These are phyloP conservation scores for Penstemon barbatus DNA, from an alignment of 257 asterid genomes.

Conservation along the genomic window DNA sequence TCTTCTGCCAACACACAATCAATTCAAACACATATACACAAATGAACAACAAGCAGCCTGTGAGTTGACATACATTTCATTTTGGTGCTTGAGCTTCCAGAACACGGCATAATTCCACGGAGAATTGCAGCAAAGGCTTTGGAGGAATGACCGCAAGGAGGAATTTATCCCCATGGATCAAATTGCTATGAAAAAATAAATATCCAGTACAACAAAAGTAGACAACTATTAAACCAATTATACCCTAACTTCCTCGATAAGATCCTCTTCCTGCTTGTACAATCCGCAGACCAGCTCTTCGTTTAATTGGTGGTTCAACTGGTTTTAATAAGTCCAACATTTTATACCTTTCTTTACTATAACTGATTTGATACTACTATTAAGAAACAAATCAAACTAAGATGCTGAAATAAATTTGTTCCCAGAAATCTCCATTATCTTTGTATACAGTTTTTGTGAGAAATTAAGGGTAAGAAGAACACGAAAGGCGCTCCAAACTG, in stretches of 20 bases:
- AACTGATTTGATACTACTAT: conserved; percentile 20
- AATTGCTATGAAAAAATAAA: conserved; percentile 38
- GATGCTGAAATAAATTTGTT: conserved; percentile 21
- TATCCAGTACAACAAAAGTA: conserved; percentile 35
- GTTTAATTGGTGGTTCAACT: conserved; percentile 83
- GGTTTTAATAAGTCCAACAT: conserved; percentile 69
- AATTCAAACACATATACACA: background rate
- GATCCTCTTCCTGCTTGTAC: conserved; percentile 98
- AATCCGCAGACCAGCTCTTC: conserved; percentile 83
- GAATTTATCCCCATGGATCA: conserved; percentile 60
- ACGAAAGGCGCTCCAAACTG: conserved; percentile 21
- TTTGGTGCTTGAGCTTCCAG: conserved; percentile 75
- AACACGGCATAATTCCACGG: conserved; percentile 92
- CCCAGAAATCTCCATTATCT: conserved; percentile 35
- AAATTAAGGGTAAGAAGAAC: conserved; percentile 15
- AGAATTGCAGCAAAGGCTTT: conserved; percentile 73
- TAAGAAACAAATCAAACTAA: conserved; percentile 31
- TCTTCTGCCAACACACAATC: background rate
- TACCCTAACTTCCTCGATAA: conserved; percentile 79
- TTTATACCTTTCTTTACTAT: conserved; percentile 30
- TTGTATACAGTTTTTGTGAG: conserved; percentile 8
- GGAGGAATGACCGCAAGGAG: conserved; percentile 69
- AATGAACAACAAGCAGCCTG: background rate
- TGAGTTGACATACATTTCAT: conserved; percentile 56
- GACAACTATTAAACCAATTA: conserved; percentile 34